These are phyloP conservation scores for Prunella vulgaris DNA, from an alignment of 257 asterid species.

Conservation along the genomic window DNA sequence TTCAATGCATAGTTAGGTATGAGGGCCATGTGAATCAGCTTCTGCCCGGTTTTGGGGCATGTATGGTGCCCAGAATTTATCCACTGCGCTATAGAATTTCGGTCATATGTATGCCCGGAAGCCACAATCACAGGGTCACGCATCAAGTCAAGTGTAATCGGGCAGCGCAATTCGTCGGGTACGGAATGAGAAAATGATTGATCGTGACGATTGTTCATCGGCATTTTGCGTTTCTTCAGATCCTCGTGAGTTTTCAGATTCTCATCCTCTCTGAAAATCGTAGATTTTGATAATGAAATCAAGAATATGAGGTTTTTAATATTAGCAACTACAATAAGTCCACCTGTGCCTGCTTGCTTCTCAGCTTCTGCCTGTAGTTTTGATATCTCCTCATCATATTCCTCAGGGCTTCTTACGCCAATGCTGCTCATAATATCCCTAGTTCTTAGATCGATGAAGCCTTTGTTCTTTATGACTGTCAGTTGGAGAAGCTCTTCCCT, in stretches of 20 bases:
- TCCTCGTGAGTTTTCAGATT: constrained; percentile 27
- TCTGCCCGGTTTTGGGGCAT: constrained; percentile 85
- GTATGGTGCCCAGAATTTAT: constrained; percentile 81
- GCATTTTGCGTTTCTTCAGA: constrained; percentile 36
- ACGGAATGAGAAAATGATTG: constrained; percentile 40
- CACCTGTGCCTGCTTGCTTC: constrained; percentile 90
- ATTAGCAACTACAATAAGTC: constrained; percentile 59
- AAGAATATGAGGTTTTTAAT: constrained; percentile 64
- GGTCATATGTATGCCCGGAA: constrained; percentile 86
- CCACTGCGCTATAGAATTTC: constrained; percentile 75
- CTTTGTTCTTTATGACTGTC: constrained; percentile 39
- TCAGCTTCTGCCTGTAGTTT: constrained; percentile 64
- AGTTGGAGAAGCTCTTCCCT: constrained; percentile 55
- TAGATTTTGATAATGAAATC: constrained; percentile 45
- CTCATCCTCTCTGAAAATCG: constrained; percentile 33
- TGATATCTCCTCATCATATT: constrained; percentile 60
- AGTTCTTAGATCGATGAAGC: constrained; percentile 32
- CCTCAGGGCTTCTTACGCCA: constrained; percentile 42
- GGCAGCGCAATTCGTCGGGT: constrained; percentile 82
- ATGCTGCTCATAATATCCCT: constrained; percentile 38
- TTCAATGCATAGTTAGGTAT: constrained; percentile 72
- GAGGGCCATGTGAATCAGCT: constrained; percentile 81
- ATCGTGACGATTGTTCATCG: constrained; percentile 28
- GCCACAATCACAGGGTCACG: constrained; percentile 78
- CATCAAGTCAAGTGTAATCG: constrained; percentile 81